Conservation (phyloP, 2,329 filamentous ascomycete genomes). For the Exophiala sideris region DNA sequence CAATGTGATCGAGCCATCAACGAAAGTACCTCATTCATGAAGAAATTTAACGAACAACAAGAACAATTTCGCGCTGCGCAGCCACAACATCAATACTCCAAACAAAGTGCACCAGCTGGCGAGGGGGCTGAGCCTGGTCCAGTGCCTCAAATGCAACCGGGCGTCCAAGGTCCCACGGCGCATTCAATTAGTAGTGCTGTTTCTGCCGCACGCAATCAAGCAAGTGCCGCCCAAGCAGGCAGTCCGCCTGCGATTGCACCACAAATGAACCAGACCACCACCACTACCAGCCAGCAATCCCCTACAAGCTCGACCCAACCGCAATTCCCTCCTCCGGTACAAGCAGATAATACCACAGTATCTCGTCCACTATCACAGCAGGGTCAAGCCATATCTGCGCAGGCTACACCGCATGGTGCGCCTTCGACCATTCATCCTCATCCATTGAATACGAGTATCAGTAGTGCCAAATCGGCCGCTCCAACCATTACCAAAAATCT, state of each 20-base stretch:
- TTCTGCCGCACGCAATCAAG: slow-evolving; percentile 28
- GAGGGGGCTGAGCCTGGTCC: slow-evolving; percentile 13
- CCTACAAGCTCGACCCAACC: slow-evolving; percentile 44
- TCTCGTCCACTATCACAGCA: slow-evolving; percentile 22
- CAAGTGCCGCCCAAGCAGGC: slow-evolving; percentile 33
- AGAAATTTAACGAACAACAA: slow-evolving; percentile 49
- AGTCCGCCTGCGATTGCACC: slow-evolving; percentile 32
- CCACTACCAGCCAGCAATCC: slow-evolving; percentile 37
- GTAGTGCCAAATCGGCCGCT: slow-evolving; percentile 54
- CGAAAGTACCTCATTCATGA: slow-evolving; percentile 46
- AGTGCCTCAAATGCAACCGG: slow-evolving; percentile 21
- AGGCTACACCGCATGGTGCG: slow-evolving; percentile 29
- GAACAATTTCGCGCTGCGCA: slow-evolving; percentile 40
- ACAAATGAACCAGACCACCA: slow-evolving; percentile 20
- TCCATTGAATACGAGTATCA: slow-evolving; percentile 41
- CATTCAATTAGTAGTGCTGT: slow-evolving; percentile 50
- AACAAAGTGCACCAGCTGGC: slow-evolving; percentile 20
- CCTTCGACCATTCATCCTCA: slow-evolving; percentile 37
- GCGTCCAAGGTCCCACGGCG: slow-evolving; percentile 30
- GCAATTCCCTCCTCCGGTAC: slow-evolving; percentile 14
- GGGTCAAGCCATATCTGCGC: slow-evolving; percentile 35
- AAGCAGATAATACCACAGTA: slow-evolving; percentile 12
- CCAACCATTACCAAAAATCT: slow-evolving; percentile 82
- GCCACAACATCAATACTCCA: slow-evolving; percentile 27
- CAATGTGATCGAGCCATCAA: slow-evolving; percentile 28